A percentile compares a stretch with the other conserved stretches of the same genome.
Evolutionary conservation across 345 rosid species (phyloP).

Genomic region (Lepidium didymum): DNA sequence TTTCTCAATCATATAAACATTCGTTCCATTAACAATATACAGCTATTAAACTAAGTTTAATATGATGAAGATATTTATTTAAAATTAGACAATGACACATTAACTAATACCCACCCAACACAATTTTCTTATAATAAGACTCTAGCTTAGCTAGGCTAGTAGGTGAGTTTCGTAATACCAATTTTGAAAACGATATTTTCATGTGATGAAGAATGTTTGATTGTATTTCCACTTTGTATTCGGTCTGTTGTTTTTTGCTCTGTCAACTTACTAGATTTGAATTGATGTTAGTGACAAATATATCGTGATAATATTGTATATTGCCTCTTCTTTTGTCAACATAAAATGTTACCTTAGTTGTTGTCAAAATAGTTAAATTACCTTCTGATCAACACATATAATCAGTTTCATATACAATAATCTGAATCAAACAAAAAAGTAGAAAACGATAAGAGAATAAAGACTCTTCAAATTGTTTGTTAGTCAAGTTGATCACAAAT

Average conservation of each 20-base stretch:
- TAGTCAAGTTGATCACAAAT: slow-evolving; percentile 4
- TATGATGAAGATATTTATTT: background rate
- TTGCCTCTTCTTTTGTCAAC: background rate
- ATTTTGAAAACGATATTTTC: slow-evolving; percentile 4
- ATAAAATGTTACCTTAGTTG: too few relatives aligned
- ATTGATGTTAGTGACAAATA: background rate
- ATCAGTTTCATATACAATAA: too few relatives aligned
- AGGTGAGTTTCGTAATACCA: background rate
- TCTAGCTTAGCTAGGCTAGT: slow-evolving; percentile 1
- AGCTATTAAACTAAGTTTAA: background rate
- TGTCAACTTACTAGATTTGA: background rate
- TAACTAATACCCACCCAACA: too few relatives aligned
- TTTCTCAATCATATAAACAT: background rate
- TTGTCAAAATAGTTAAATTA: too few relatives aligned
- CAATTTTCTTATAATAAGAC: background rate
- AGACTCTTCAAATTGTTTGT: background rate
- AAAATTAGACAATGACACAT: background rate
- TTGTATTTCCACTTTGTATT: background rate
- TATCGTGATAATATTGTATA: background rate
- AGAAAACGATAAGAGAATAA: background rate
- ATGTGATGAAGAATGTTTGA: background rate
- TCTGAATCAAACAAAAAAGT: background rate
- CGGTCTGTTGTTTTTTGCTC: background rate
- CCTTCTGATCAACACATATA: too few relatives aligned
- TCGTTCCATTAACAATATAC: background rate